Percentiles rank a stretch among this genome's conserved stretches.
phyloP scores from a whole-genome alignment of 345 rosid species.

The Acer yangbiense region DNA sequence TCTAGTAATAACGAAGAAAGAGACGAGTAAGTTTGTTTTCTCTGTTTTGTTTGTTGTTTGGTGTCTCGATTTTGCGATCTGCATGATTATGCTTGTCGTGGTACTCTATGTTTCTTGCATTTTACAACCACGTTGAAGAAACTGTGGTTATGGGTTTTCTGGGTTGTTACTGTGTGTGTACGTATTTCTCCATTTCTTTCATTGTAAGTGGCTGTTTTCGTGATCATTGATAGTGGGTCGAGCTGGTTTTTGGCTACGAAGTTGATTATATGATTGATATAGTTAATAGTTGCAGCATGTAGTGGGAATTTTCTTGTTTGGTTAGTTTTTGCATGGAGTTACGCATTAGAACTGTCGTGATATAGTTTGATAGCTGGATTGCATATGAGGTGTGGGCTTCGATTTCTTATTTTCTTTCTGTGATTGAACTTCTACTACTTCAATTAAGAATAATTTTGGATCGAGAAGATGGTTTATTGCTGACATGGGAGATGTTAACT shows the following conservation, averaged over 20 bases:
- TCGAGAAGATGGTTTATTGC: constrained; percentile 1
- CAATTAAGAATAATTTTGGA: constrained; percentile 6
- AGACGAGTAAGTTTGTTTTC: constrained; percentile 31
- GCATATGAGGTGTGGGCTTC: not conserved
- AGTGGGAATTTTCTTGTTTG: not conserved
- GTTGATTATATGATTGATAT: not conserved
- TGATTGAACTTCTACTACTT: not conserved
- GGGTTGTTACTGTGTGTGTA: not conserved
- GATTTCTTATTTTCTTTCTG: constrained; percentile 3
- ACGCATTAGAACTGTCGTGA: not conserved
- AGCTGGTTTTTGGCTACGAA: not conserved
- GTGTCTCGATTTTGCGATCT: constrained; percentile 18
- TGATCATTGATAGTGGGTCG: not conserved
- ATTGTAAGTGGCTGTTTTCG: constrained; percentile 10
- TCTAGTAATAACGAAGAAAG: constrained; percentile 37
- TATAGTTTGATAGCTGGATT: constrained; percentile 10
- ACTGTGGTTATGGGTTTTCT: not conserved
- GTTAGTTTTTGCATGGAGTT: constrained; percentile 5
- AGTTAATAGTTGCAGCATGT: not conserved
- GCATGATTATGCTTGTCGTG: not conserved
- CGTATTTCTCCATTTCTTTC: not conserved
- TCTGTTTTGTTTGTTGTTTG: not conserved
- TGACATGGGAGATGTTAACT: not conserved
- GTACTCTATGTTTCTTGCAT: constrained; percentile 8
- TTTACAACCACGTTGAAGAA: constrained; percentile 11